Evolutionary conservation across 1,139 yeast species (phyloP), one percentile per base, ranked within the genome.

Genomic region (Debaryomyces sp.): DNA sequence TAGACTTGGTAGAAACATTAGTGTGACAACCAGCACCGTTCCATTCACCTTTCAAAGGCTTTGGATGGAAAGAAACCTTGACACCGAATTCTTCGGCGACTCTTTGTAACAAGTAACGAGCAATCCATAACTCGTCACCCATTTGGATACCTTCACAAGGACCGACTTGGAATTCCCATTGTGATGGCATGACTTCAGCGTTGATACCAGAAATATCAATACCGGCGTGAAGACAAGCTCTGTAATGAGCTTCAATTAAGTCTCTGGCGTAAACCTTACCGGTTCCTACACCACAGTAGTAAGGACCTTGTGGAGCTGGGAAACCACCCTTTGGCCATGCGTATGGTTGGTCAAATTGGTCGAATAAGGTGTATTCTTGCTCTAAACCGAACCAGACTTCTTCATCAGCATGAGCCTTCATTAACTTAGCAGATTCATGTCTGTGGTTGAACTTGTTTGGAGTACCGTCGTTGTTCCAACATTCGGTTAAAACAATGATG

Each of bases 1-100:
- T 94, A 47, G 68, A 69, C 75, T 81, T 84, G 64, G 99, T 94
- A 47, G 97, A 91, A 56, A 94, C 98, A 73, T 94, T 94, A 71
- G 99, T 94, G 79, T 94, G 99, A 82, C 98, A 92, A 66, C 99
- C 99, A 71, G 99, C 98, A 80, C 99, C 99, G 75, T 94, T 94
- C 98, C 98, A 94, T 77, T 94, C 98, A 64, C 99, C 99, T 80
- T 87, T 84, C 74, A 91, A 82, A 61, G 97, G 99, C 84, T 94
- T 94, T 75, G 99, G 99, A 82, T 94, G 99, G 87, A 92, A 87
- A 45, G 98, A 90, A 63, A 94, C 92, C 86, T 91, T 92, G 70
- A 94, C 96, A 68, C 97, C 98, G 67, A 94, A 94, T 75, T 94
- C 99, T 80, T 94, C 99, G 60, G 98, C 97, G 52, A 91, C 96